phyloP scores from a whole-genome alignment of 306 rosid species.

The Gastrolobium villosum region DNA sequence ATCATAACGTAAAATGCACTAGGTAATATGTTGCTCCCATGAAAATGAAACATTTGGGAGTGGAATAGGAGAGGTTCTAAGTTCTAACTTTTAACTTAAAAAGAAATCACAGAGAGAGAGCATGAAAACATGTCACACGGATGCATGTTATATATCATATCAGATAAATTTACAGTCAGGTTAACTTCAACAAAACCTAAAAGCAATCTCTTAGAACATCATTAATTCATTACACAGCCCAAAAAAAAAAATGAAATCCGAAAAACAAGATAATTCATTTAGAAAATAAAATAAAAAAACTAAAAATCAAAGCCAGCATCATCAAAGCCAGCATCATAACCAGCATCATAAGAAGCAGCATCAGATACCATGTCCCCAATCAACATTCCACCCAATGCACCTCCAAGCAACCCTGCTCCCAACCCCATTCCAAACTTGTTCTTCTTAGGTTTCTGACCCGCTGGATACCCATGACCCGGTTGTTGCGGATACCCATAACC shows the following conservation, averaged over 20 bases:
- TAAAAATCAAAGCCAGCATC: slow-evolving; percentile 55
- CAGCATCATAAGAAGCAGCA: slow-evolving; percentile 51
- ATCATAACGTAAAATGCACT: too few relatives aligned
- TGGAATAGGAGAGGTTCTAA: too few relatives aligned
- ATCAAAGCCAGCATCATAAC: slow-evolving; percentile 57
- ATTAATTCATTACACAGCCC: not conserved
- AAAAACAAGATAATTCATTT: too few relatives aligned
- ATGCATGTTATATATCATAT: not conserved
- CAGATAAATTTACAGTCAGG: slow-evolving; percentile 6
- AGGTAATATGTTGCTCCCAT: too few relatives aligned
- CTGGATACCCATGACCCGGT: slow-evolving; percentile 59
- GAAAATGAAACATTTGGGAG: too few relatives aligned
- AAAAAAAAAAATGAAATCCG: not conserved
- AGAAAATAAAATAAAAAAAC: not conserved
- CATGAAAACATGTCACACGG: too few relatives aligned
- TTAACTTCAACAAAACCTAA: not conserved
- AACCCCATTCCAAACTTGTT: slow-evolving; percentile 74
- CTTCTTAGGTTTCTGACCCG: slow-evolving; percentile 56
- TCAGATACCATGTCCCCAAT: slow-evolving; percentile 86
- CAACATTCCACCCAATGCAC: slow-evolving; percentile 76
- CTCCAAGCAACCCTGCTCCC: slow-evolving; percentile 90
- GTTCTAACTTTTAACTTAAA: too few relatives aligned
- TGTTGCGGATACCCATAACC: slow-evolving; percentile 45
- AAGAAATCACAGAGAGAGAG: not conserved
- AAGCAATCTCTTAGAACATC: not conserved